Evolutionary conservation across 2,329 filamentous ascomycete species (phyloP).

Genomic region (Colletotrichum filicis): DNA sequence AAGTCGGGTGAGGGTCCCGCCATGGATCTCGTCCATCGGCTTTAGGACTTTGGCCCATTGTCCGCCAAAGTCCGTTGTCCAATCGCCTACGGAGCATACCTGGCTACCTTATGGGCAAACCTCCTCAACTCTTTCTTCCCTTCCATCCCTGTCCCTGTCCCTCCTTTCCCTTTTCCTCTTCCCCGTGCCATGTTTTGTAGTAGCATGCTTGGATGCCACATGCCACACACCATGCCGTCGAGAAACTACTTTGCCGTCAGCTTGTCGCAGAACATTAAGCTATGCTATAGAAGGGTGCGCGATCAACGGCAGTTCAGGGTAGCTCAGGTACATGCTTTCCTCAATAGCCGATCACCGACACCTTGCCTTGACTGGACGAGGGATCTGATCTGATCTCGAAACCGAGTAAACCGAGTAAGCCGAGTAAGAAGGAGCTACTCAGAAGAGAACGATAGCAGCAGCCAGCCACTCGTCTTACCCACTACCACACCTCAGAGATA

Average conservation of each 20-base stretch:
- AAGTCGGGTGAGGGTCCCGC: too few species aligned
- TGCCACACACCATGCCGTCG: constrained; percentile 11
- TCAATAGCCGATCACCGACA: constrained; percentile 24
- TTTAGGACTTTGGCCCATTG: not conserved
- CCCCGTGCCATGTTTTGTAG: constrained; percentile 9
- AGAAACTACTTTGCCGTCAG: not conserved
- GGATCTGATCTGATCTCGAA: not conserved
- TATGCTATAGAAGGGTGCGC: not conserved
- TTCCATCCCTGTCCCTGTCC: too few species aligned
- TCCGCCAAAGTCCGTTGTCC: not conserved
- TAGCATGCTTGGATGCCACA: constrained; percentile 14
- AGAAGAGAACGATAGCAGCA: not conserved
- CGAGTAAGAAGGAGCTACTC: constrained; percentile 7
- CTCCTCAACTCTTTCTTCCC: too few species aligned
- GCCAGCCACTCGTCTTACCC: not conserved
- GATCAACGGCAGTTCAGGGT: not conserved
- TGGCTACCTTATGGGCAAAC: too few species aligned
- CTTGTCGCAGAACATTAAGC: constrained; percentile 4
- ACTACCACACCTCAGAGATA: not conserved
- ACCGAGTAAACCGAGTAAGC: not conserved
- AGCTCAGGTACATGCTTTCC: not conserved
- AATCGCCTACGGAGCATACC: not conserved
- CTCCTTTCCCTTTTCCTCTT: not conserved
- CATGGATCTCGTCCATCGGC: not conserved
- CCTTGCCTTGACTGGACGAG: not conserved